Evolutionary conservation across 495 filamentous ascomycete species (phyloP).

Genomic region (Beverwykella pulmonaria): DNA sequence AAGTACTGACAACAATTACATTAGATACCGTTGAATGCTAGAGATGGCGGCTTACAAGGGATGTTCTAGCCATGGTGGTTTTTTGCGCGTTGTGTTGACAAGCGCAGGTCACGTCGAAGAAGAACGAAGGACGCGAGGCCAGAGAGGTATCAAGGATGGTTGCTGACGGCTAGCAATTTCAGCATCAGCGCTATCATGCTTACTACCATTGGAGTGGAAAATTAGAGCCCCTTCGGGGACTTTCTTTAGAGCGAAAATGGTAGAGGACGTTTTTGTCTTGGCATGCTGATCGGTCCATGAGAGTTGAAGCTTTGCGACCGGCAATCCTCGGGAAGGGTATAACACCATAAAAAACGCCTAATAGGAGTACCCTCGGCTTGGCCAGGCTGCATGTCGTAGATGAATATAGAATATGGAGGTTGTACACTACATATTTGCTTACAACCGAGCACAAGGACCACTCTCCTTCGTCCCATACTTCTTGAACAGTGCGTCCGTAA

Average conservation of each 20-base stretch:
- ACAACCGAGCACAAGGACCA: constrained; percentile 19
- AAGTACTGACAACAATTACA: constrained; percentile 10
- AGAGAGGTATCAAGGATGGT: not conserved
- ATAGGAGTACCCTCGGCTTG: no score
- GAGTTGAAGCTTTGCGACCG: no score
- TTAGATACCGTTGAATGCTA: not conserved
- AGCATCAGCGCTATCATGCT: not conserved
- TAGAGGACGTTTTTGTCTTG: no score
- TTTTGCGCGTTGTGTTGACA: not conserved
- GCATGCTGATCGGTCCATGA: no score
- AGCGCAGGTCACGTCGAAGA: not conserved
- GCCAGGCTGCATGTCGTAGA: no score
- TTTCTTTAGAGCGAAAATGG: no score
- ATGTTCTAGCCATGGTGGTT: constrained; percentile 8
- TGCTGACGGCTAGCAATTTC: not conserved
- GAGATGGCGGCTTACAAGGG: not conserved
- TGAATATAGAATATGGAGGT: no score
- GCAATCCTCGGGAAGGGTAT: no score
- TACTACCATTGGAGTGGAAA: not conserved
- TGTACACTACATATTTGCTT: not conserved
- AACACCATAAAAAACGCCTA: no score
- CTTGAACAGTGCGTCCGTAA: constrained; percentile 25
- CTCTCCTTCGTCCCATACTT: constrained; percentile 23
- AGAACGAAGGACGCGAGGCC: not conserved
- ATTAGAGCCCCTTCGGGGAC: no score